phyloP scores from a whole-genome alignment of 1,284 basidiomycete genomes.

The Puccinia hordei region DNA sequence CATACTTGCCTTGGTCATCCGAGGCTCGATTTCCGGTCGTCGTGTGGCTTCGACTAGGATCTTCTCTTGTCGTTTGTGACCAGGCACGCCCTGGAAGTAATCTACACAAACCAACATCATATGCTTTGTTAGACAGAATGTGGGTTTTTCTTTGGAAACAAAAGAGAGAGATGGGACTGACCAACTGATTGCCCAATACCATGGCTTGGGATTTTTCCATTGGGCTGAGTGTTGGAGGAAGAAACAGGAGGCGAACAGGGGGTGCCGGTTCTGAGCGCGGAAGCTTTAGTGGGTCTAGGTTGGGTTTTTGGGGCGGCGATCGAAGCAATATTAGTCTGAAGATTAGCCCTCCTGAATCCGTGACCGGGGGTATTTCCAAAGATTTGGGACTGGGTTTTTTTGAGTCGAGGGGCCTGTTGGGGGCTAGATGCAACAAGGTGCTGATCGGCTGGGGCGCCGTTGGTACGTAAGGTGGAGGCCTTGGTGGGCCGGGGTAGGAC shows the following conservation, averaged over 20 bases:
- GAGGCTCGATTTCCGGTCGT: slow-evolving; percentile 12
- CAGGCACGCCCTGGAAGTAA: slow-evolving; percentile 19
- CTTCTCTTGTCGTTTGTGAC: slow-evolving; percentile 36
- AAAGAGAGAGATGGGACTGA: not conserved
- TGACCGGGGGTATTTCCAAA: slow-evolving; percentile 43
- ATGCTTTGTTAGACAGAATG: too few relatives aligned
- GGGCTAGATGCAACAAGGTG: not conserved
- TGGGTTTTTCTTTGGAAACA: too few relatives aligned
- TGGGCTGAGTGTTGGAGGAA: too few relatives aligned
- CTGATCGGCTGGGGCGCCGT: not conserved
- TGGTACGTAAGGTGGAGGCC: slow-evolving; percentile 19
- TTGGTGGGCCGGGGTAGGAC: slow-evolving; percentile 18
- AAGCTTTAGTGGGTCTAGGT: slow-evolving; percentile 29
- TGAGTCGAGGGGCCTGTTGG: not conserved
- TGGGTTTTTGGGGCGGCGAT: slow-evolving; percentile 25
- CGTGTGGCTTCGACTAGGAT: slow-evolving; percentile 15
- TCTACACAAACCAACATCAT: too few relatives aligned
- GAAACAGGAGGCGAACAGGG: not conserved
- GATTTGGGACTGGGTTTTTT: slow-evolving; percentile 23
- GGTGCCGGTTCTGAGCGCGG: not conserved
- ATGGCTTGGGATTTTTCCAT: not conserved
- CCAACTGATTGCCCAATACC: not conserved
- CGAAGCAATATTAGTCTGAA: slow-evolving; percentile 13
- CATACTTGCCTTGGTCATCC: slow-evolving; percentile 6
- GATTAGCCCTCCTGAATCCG: slow-evolving; percentile 24